These are phyloP conservation scores for Hevea brasiliensis DNA, from an alignment of 345 rosid species.

Conservation along the genomic window DNA sequence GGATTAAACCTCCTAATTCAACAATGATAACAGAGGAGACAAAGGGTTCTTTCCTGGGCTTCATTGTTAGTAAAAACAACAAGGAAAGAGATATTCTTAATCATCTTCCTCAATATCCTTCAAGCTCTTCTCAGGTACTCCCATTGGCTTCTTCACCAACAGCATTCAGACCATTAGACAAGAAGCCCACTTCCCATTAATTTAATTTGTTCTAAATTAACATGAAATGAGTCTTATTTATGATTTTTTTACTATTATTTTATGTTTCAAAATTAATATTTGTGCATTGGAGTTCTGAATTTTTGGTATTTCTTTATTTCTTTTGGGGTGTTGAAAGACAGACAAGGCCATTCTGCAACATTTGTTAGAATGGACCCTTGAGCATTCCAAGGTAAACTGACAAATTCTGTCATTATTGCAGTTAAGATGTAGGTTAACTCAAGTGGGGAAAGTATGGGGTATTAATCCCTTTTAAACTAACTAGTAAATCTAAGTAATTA, in stretches of 20 bases:
- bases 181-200: conserved; percentile 28
- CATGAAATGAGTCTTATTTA: conserved; percentile 1
- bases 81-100: conserved; percentile 34
- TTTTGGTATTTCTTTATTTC: neutral
- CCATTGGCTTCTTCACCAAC: conserved; percentile 62
- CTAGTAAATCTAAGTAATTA: no score
- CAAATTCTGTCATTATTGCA: conserved; percentile 14
- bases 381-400: conserved; percentile 20
- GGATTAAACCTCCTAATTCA: conserved; percentile 16
- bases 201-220: conserved; percentile 19
- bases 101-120: conserved; percentile 37
- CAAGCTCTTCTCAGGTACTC: conserved; percentile 62
- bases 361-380: conserved; percentile 23
- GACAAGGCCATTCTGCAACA: conserved; percentile 12
- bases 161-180: conserved; percentile 48
- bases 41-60: conserved; percentile 61
- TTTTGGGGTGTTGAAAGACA: conserved; percentile 2
- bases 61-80: conserved; percentile 45
- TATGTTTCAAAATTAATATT: conserved; percentile 13
- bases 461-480: neutral
- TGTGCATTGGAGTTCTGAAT: conserved; percentile 6
- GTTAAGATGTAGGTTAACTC: conserved; percentile 6
- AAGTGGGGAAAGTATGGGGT: conserved; percentile 23
- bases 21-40: conserved; percentile 2
- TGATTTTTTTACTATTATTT: conserved; percentile 24